A percentile compares a stretch with the other conserved stretches of the same genome.
Conservation (phyloP, 352 stramenopile species). For the Globisporangium emineosum region DNA sequence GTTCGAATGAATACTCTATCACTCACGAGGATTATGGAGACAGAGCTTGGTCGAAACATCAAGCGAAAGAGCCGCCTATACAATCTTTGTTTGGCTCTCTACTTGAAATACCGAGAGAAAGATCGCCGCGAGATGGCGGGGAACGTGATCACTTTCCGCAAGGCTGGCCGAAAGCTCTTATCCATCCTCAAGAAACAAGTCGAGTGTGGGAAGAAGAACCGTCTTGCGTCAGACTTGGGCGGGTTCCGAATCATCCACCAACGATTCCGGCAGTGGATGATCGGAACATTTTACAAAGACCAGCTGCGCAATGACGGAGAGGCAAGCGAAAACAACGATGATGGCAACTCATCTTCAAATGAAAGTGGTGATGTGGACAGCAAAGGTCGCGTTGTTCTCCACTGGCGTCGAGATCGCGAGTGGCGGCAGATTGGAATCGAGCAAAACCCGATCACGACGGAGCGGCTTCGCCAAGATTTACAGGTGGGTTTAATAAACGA, state of each 20-base stretch:
- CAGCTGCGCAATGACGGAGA: not conserved
- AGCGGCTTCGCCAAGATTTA: conserved; percentile 36
- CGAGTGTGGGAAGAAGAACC: conserved; percentile 35
- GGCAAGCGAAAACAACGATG: not conserved
- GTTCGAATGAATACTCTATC: conserved; percentile 10
- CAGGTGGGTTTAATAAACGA: conserved; percentile 32
- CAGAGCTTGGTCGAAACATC: conserved; percentile 43
- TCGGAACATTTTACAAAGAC: conserved; percentile 31
- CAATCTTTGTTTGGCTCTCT: conserved; percentile 49
- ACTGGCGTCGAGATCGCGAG: conserved; percentile 47
- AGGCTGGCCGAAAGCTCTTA: conserved; percentile 37
- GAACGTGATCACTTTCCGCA: conserved; percentile 53
- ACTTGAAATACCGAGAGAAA: conserved; percentile 52
- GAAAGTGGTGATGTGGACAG: conserved; percentile 16
- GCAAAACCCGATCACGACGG: conserved; percentile 31
- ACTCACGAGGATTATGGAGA: conserved; percentile 63
- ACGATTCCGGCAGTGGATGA: conserved; percentile 47
- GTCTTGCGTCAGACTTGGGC: conserved; percentile 50
- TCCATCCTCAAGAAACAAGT: conserved; percentile 23
- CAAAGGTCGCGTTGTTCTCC: conserved; percentile 22
- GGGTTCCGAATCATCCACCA: conserved; percentile 35
- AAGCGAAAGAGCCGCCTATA: conserved; percentile 63
- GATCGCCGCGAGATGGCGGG: conserved; percentile 49
- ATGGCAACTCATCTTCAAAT: conserved; percentile 5
- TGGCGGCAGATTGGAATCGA: conserved; percentile 46